Conservation (phyloP, 2,329 filamentous ascomycete species). For the Catunica adiposa region DNA sequence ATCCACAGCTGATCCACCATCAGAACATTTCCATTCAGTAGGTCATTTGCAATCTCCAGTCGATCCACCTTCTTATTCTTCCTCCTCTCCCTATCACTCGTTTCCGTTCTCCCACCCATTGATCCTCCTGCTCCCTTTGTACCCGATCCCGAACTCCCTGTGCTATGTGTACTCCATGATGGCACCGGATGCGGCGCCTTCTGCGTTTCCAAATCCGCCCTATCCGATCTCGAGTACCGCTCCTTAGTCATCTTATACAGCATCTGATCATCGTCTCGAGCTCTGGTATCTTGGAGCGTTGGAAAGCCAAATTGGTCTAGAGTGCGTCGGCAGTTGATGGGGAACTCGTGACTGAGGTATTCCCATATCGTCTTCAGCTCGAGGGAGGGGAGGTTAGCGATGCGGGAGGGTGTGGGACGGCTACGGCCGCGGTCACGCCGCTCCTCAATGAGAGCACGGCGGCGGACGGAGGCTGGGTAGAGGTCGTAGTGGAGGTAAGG, state of each 20-base stretch:
- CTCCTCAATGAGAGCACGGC: slow-evolving; percentile 37
- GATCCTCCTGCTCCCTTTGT: background rate
- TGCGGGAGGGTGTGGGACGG: slow-evolving; percentile 36
- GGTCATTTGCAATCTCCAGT: slow-evolving; percentile 21
- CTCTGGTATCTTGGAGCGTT: slow-evolving; percentile 40
- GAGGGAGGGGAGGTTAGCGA: slow-evolving; percentile 37
- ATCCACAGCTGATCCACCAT: slow-evolving; percentile 54
- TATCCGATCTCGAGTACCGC: slow-evolving; percentile 17
- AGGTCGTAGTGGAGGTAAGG: slow-evolving; percentile 50
- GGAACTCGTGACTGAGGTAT: slow-evolving; percentile 42
- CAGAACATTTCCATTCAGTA: slow-evolving; percentile 40
- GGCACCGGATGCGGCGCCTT: slow-evolving; percentile 3
- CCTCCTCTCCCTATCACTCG: background rate
- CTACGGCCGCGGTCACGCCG: slow-evolving; percentile 37
- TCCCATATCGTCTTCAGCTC: slow-evolving; percentile 47
- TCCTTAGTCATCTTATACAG: slow-evolving; percentile 47
- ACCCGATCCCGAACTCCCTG: background rate
- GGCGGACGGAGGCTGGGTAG: slow-evolving; percentile 38
- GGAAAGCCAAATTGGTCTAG: slow-evolving; percentile 49
- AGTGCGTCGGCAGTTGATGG: slow-evolving; percentile 43
- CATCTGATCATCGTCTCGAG: slow-evolving; percentile 50
- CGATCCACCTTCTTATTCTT: slow-evolving; percentile 1
- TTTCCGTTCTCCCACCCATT: no score
- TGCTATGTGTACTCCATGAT: slow-evolving; percentile 1
- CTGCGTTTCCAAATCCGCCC: slow-evolving; percentile 1